phyloP scores from a whole-genome alignment of 176 grass and related monocot species.

The Carex pumila region DNA sequence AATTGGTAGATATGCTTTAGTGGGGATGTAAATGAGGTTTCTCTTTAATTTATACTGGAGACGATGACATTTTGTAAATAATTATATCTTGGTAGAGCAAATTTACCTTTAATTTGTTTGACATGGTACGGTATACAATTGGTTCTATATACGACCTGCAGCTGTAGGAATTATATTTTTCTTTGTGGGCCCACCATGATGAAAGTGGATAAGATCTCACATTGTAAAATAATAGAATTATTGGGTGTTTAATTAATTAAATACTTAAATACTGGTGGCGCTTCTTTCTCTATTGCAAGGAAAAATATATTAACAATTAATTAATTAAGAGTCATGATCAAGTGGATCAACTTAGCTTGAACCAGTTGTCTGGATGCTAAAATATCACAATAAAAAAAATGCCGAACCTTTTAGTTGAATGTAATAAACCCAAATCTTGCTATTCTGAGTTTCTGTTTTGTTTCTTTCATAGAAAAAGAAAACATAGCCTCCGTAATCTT shows the following conservation, averaged over 20 bases:
- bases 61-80: not conserved
- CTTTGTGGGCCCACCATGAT: conserved; percentile 34
- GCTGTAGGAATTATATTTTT: not conserved
- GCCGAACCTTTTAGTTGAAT: not conserved
- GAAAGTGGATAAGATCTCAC: conserved; percentile 41
- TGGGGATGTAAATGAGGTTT: not conserved
- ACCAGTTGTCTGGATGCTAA: not conserved
- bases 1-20: not conserved
- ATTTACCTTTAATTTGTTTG: conserved; percentile 8
- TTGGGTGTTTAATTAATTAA: conserved; percentile 1
- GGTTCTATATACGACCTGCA: conserved; percentile 15
- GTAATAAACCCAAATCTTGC: not conserved
- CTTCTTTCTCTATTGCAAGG: not conserved
- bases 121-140: not conserved
- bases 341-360: conserved; percentile 11
- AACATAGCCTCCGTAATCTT: not conserved
- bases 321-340: not conserved
- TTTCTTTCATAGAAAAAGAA: not conserved
- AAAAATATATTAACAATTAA: not conserved
- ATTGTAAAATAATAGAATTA: conserved; percentile 22
- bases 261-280: not conserved
- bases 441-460: not conserved
- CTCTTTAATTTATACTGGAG: not conserved
- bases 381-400: not conserved
- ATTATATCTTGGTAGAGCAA: not conserved